Percentiles rank a stretch among this genome's conserved stretches.
phyloP scores from a whole-genome alignment of 163 green algal genomes.

The Chloromonas sp. region DNA sequence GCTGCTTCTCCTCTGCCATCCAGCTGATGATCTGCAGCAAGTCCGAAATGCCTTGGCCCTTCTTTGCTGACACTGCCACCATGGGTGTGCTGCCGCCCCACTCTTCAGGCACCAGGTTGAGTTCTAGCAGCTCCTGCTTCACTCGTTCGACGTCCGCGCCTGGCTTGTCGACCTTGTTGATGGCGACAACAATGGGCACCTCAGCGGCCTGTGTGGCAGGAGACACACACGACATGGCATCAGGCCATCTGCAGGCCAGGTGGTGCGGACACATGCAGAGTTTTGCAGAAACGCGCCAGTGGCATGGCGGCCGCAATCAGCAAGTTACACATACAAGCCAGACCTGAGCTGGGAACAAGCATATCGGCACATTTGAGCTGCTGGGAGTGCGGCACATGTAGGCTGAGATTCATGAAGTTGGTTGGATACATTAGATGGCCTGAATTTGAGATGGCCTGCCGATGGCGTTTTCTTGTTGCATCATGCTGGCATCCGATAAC shows the following conservation, averaged over 20 bases:
- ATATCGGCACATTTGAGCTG: no score
- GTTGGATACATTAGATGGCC: no score
- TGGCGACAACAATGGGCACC: constrained; percentile 92
- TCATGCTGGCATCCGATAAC: no score
- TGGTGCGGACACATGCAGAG: not conserved
- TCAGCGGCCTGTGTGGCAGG: constrained; percentile 57
- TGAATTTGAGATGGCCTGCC: no score
- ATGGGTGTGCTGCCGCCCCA: constrained; percentile 91
- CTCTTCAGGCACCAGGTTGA: constrained; percentile 88
- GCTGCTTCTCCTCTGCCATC: constrained; percentile 83
- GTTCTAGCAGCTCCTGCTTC: constrained; percentile 77
- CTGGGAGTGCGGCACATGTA: no score
- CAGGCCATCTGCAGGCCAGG: not conserved
- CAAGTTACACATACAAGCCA: no score
- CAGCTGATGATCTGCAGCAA: constrained; percentile 69
- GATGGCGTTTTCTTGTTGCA: no score
- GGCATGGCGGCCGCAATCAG: no score
- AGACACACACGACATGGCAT: not conserved
- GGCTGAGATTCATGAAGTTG: no score
- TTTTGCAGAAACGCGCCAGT: no score
- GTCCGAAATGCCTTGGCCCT: constrained; percentile 44
- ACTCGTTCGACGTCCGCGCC: constrained; percentile 77
- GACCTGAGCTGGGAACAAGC: no score
- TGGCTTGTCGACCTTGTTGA: constrained; percentile 98
- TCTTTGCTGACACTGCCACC: constrained; percentile 84